Percentiles rank a stretch among this genome's conserved stretches.
Evolutionary conservation across 208 protist genomes (phyloP).

Genomic region (Phytomonas serpens): DNA sequence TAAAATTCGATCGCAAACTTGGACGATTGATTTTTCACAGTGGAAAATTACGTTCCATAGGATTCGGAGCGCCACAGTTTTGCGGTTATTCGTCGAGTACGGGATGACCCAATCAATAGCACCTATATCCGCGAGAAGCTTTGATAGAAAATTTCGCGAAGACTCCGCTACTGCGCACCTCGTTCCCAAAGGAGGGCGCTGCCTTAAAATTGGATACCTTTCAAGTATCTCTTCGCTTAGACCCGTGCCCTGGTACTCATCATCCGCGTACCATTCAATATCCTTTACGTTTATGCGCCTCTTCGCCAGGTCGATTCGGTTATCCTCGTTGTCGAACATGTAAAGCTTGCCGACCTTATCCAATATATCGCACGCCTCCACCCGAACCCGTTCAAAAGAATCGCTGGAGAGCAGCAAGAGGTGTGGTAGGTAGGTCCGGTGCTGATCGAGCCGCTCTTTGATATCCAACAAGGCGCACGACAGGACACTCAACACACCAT

Average conservation of each 20-base stretch:
- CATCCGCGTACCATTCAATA: slow-evolving; percentile 90
- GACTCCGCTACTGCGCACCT: slow-evolving; percentile 78
- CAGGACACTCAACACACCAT: slow-evolving; percentile 47
- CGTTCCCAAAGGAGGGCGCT: slow-evolving; percentile 56
- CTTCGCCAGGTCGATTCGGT: slow-evolving; percentile 70
- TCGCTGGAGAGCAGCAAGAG: slow-evolving; percentile 74
- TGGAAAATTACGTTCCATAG: slow-evolving; percentile 74
- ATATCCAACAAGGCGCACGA: slow-evolving; percentile 64
- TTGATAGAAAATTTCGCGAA: slow-evolving; percentile 47
- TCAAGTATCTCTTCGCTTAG: slow-evolving; percentile 1
- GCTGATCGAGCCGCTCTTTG: slow-evolving; percentile 71
- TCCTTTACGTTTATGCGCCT: slow-evolving; percentile 85
- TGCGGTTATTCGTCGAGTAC: slow-evolving; percentile 76
- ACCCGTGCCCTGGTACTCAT: slow-evolving; percentile 38
- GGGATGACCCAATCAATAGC: slow-evolving; percentile 87
- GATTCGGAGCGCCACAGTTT: slow-evolving; percentile 70
- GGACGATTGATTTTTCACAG: slow-evolving; percentile 71
- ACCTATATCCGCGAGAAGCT: slow-evolving; percentile 56
- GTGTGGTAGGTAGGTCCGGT: slow-evolving; percentile 71
- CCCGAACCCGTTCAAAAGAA: slow-evolving; percentile 40
- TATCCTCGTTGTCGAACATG: slow-evolving; percentile 86
- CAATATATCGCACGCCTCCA: slow-evolving; percentile 33
- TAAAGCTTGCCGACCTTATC: slow-evolving; percentile 66
- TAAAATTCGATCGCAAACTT: slow-evolving; percentile 79
- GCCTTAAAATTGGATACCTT: slow-evolving; percentile 32